Evolutionary conservation across 1,284 basidiomycete genomes (phyloP).

Genomic region (Tranzscheliella williamsii): DNA sequence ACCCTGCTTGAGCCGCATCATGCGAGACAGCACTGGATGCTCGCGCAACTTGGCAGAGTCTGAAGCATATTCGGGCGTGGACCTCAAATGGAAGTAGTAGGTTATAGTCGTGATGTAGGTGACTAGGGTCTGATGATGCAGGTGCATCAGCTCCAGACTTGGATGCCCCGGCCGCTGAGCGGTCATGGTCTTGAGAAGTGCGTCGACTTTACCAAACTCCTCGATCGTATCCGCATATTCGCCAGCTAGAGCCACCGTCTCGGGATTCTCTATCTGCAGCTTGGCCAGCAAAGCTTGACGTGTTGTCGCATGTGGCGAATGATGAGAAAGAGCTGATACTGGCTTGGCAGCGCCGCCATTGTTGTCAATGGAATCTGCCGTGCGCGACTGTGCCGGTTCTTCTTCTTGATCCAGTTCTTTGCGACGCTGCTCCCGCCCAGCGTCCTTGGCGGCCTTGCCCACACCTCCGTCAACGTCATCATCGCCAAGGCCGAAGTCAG

Average conservation of each 20-base stretch:
- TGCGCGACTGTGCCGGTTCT: not conserved
- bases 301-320: slow-evolving; percentile 8
- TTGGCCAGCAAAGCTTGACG: slow-evolving; percentile 72
- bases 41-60: slow-evolving; percentile 36
- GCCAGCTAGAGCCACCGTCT: slow-evolving; percentile 67
- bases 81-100: slow-evolving; percentile 85
- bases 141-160: slow-evolving; percentile 57
- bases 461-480: slow-evolving; percentile 40
- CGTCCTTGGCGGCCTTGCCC: slow-evolving; percentile 39
- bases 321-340: not conserved
- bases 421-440: slow-evolving; percentile 42
- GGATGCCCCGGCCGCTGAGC: slow-evolving; percentile 65
- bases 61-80: slow-evolving; percentile 61
- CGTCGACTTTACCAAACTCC: slow-evolving; percentile 67
- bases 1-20: slow-evolving; percentile 82
- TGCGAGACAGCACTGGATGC: slow-evolving; percentile 75
- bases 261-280: slow-evolving; percentile 78
- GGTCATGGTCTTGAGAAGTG: slow-evolving; percentile 68
- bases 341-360: not conserved
- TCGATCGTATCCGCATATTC: slow-evolving; percentile 65
- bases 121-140: slow-evolving; percentile 70
- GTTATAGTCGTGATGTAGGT: slow-evolving; percentile 88
- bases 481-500: slow-evolving; percentile 83
- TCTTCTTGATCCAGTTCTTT: slow-evolving; percentile 42
- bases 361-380: not conserved